Evolutionary conservation across 2,329 filamentous ascomycete genomes (phyloP), one percentile per base, ranked within the genome.

Genomic region (Madurella mycetomatis): DNA sequence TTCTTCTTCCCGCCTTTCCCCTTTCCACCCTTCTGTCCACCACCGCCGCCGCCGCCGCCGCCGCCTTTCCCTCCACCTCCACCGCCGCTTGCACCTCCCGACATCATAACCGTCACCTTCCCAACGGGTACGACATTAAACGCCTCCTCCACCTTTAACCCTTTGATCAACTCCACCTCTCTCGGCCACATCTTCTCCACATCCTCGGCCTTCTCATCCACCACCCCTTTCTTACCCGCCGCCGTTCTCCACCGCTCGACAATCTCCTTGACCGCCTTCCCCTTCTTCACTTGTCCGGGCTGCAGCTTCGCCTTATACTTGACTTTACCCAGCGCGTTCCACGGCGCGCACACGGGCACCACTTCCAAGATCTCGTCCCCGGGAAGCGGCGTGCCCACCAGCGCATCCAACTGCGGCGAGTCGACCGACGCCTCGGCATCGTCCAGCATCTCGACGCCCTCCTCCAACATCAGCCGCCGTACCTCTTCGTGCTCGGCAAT

Each of bases 251-350:
- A 96, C 56, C 82, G 81, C 47, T 86, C 84, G n/a, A 97, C 72
- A 32, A 97, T 86, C 71, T 97, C 92, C 68, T 89, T 90, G 46
- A 96, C 84, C 0, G 91, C 92, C 69, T 96, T 97, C 9, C 94
- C 92, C 74, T 96, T 96, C 78, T 97, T 99, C 60, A 86, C 80
- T 0, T 84, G 73, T 0, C 94, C 94, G 0, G 94, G 94, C 72
- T 97, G 94, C 64, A 99, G 71, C 76, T 99, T 99, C 51, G 86
- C 89, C 71, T 95, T 95, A 76, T 96, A 97, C 72, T 96, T 96
- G 72, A 87, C 88, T 53, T 81, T 82, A 2, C 72, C 77, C 61
- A 87, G 72, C 1, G 85, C 84, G 19, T 71, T 73, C 77, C 84
- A 87, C 2, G 85, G 85, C 4, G 81, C 85, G 64, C 85, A 87